Conservation (phyloP, 495 filamentous ascomycete species). For the Aspergillus nidulans region DNA sequence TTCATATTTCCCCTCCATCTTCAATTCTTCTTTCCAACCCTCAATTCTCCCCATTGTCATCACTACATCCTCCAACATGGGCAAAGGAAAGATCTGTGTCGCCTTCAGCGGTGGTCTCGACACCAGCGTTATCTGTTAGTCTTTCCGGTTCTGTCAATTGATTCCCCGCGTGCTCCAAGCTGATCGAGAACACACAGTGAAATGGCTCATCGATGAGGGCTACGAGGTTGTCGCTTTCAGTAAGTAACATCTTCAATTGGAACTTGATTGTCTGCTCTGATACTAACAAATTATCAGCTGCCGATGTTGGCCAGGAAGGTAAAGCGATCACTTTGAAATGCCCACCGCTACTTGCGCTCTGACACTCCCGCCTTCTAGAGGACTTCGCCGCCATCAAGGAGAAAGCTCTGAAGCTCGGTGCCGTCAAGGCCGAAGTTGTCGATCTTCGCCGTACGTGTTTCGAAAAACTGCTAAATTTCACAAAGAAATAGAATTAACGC, state of each 20-base stretch:
- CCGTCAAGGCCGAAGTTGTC: constrained; percentile 40
- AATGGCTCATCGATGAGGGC: constrained; percentile 64
- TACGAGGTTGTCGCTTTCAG: constrained; percentile 66
- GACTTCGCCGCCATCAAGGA: constrained; percentile 63
- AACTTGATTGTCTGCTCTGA: background rate
- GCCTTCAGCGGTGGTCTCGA: constrained; percentile 55
- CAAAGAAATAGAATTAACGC: background rate
- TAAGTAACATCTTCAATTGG: constrained; percentile 24
- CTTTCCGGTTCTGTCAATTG: constrained; percentile 13
- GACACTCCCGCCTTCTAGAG: constrained; percentile 31
- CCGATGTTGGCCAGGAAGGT: constrained; percentile 61
- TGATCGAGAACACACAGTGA: constrained; percentile 29
- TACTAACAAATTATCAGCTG: constrained; percentile 31
- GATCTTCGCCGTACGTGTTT: constrained; percentile 47
- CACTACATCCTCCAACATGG: constrained; percentile 14
- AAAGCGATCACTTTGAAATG: constrained; percentile 7
- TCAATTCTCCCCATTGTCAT: background rate
- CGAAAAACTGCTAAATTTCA: background rate
- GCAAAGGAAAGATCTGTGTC: constrained; percentile 30
- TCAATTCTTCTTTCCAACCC: constrained; percentile 9
- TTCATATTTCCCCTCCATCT: constrained; percentile 12
- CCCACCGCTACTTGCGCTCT: constrained; percentile 10
- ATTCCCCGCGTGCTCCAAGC: background rate
- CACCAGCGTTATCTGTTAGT: constrained; percentile 55
- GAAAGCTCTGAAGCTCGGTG: constrained; percentile 53